A percentile compares a stretch with the other conserved stretches of the same genome.
phyloP scores from a whole-genome alignment of 331 rosid genomes.

The Pyrus hybrid region DNA sequence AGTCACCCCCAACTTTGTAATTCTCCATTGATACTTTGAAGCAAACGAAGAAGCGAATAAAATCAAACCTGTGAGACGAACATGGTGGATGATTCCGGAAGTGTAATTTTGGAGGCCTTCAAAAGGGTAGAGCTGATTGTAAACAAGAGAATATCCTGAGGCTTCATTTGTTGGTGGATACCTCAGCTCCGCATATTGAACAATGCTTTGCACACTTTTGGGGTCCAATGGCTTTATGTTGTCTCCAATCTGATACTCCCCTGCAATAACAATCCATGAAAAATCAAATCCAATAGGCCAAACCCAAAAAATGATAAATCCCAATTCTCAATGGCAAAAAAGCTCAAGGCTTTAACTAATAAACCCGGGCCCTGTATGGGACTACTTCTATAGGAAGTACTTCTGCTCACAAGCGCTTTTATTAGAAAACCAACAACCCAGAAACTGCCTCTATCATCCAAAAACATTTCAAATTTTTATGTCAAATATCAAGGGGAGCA shows the following conservation, averaged over 20 bases:
- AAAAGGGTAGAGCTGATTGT: conserved; percentile 73
- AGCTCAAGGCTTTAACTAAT: neutral
- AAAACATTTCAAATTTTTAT: neutral
- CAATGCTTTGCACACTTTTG: conserved; percentile 46
- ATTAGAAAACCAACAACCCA: neutral
- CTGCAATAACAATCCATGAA: conserved; percentile 19
- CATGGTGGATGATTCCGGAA: conserved; percentile 89
- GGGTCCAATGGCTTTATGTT: conserved; percentile 63
- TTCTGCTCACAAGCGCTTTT: too few relatives aligned
- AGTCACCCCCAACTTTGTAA: neutral
- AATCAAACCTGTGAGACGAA: conserved; percentile 56
- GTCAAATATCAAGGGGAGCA: too few relatives aligned
- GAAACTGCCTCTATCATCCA: neutral
- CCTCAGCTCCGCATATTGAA: conserved; percentile 39
- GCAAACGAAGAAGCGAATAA: neutral
- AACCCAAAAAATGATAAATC: neutral
- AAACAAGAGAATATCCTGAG: conserved; percentile 58
- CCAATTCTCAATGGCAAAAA: neutral
- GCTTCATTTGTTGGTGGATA: conserved; percentile 37
- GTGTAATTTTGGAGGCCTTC: conserved; percentile 81
- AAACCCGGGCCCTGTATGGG: too few relatives aligned
- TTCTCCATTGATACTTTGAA: neutral
- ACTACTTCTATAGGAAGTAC: too few relatives aligned
- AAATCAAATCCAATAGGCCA: neutral
- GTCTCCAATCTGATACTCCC: conserved; percentile 71